Conservation (phyloP, 1,284 basidiomycete genomes). For the Sporisorium sorghi region DNA sequence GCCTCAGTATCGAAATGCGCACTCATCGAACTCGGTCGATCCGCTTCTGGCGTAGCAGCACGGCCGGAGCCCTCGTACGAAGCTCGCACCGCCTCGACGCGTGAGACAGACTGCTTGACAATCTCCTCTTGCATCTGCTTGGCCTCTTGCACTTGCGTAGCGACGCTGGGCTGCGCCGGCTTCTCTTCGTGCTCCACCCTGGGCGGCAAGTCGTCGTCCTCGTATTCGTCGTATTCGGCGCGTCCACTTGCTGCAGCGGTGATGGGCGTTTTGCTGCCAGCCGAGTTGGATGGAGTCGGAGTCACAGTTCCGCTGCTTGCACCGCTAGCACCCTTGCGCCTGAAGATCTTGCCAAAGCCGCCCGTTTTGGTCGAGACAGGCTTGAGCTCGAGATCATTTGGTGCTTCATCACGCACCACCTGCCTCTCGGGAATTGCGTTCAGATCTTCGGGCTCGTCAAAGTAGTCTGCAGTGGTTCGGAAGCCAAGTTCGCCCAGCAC, state of each 20-base stretch:
- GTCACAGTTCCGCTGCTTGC: constrained; percentile 21
- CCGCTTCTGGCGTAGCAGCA: constrained; percentile 44
- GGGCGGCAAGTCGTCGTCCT: constrained; percentile 62
- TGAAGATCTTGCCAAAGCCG: constrained; percentile 60
- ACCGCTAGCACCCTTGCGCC: constrained; percentile 36
- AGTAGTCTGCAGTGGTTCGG: constrained; percentile 67
- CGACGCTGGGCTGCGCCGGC: background rate
- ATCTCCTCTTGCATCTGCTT: constrained; percentile 40
- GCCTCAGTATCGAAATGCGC: constrained; percentile 61
- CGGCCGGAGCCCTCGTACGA: constrained; percentile 24
- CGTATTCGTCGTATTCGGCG: constrained; percentile 55
- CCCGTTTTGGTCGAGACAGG: constrained; percentile 54
- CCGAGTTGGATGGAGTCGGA: constrained; percentile 16
- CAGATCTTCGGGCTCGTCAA: constrained; percentile 68
- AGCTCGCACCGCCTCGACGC: constrained; percentile 40
- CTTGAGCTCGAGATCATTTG: constrained; percentile 43
- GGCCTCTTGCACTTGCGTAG: constrained; percentile 24
- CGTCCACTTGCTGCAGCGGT: constrained; percentile 8
- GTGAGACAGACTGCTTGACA: constrained; percentile 36
- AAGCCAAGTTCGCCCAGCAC: constrained; percentile 68
- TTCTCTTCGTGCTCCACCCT: constrained; percentile 31
- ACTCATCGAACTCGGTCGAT: constrained; percentile 33
- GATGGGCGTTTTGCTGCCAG: constrained; percentile 12
- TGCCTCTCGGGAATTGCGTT: constrained; percentile 64
- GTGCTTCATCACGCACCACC: constrained; percentile 41